These are phyloP conservation scores for Auricularia auricula-judae DNA, from an alignment of 768 basidiomycete genomes.

Conservation along the genomic window DNA sequence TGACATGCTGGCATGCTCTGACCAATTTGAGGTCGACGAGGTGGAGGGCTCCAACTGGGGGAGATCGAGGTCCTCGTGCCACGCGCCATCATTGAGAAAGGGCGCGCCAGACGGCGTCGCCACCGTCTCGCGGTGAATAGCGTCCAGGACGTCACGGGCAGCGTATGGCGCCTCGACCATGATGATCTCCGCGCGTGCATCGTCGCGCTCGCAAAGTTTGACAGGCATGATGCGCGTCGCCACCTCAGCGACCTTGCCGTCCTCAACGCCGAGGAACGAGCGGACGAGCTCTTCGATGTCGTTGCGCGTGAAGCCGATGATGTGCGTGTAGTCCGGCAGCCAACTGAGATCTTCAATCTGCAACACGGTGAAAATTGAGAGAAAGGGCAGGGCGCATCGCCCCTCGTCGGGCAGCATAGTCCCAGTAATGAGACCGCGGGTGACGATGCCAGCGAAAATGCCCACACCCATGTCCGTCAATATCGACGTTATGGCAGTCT, in stretches of 20 bases:
- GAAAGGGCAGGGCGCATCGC: background rate
- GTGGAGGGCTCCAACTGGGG: no score
- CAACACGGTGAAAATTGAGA: background rate
- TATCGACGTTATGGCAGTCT: background rate
- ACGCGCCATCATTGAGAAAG: no score
- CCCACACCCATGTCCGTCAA: background rate
- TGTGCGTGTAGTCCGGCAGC: background rate
- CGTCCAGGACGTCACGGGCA: no score
- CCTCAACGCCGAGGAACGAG: background rate
- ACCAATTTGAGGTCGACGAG: no score
- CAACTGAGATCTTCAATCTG: no score
- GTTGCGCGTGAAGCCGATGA: background rate
- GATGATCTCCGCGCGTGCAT: no score
- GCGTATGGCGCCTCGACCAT: no score
- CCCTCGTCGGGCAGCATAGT: background rate
- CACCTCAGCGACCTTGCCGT: no score
- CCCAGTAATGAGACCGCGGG: background rate
- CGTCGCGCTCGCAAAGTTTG: background rate
- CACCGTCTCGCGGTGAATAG: no score
- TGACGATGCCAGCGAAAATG: background rate
- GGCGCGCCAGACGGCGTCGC: no score
- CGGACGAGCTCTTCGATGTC: background rate
- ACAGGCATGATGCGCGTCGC: background rate
- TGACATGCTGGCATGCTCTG: no score
- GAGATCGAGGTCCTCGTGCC: no score